These are phyloP conservation scores for Closterium sp. DNA, from an alignment of 139 green algal species.

Conservation along the genomic window DNA sequence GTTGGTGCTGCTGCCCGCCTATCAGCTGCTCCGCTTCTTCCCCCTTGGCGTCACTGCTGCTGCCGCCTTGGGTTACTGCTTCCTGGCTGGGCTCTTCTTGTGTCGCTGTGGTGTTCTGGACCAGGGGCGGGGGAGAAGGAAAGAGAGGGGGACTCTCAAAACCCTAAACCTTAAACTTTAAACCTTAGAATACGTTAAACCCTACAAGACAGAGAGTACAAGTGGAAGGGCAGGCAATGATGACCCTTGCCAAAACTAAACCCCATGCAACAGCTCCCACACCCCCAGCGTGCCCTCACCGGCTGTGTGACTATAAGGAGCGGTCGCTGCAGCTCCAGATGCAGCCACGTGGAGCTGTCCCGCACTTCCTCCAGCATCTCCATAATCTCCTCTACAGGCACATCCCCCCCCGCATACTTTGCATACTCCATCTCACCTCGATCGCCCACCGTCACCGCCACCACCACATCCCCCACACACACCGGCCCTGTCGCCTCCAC, in stretches of 20 bases:
- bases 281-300: background rate
- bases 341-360: background rate
- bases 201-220: too few relatives aligned
- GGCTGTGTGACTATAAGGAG: background rate
- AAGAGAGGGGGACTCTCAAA: too few relatives aligned
- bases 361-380: background rate
- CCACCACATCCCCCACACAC: background rate
- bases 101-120: too few relatives aligned
- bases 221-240: too few relatives aligned
- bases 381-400: background rate
- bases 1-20: too few relatives aligned
- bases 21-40: background rate
- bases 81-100: background rate
- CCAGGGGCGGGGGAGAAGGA: too few relatives aligned
- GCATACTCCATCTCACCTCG: background rate
- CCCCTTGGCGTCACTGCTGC: background rate
- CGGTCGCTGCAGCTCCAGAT: background rate
- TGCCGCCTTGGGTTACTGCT: background rate
- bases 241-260: too few relatives aligned
- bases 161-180: too few relatives aligned
- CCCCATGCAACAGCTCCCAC: too few relatives aligned
- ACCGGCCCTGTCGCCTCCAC: background rate
- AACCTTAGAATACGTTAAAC: too few relatives aligned
- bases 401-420: background rate
- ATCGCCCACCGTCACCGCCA: background rate